phyloP scores from a whole-genome alignment of 768 basidiomycete genomes.

The Tylopilus intermedius region DNA sequence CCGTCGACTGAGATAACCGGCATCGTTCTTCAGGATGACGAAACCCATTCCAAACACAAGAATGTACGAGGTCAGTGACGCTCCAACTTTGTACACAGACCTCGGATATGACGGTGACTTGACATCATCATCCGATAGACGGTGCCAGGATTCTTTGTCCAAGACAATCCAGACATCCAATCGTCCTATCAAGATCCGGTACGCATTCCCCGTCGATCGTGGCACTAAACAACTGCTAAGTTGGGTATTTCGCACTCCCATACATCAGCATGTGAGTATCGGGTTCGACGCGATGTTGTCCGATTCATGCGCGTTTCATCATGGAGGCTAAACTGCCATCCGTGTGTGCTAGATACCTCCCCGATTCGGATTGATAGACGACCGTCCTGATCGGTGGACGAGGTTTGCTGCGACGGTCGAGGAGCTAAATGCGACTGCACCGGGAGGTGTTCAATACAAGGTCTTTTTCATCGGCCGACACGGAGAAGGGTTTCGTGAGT shows the following conservation, averaged over 20 bases:
- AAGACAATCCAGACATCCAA: not conserved
- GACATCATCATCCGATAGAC: not conserved
- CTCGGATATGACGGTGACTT: not conserved
- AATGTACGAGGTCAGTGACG: conserved; percentile 2
- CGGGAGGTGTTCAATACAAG: conserved; percentile 33
- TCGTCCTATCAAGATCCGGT: not conserved
- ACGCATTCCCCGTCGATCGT: not conserved
- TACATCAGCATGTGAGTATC: not conserved
- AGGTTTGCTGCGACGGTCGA: conserved; percentile 36
- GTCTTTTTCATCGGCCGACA: conserved; percentile 61
- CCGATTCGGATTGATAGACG: conserved; percentile 5
- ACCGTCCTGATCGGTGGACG: conserved; percentile 44
- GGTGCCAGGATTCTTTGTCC: not conserved
- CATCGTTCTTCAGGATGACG: no score
- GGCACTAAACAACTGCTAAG: not conserved
- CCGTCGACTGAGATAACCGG: no score
- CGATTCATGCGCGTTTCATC: not conserved
- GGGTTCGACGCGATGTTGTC: not conserved
- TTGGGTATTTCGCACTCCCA: not conserved
- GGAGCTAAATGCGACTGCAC: conserved; percentile 24
- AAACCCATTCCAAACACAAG: not conserved
- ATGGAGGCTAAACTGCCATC: not conserved
- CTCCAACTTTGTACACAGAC: not conserved
- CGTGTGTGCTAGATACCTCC: conserved; percentile 1
- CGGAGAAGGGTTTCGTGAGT: conserved; percentile 38